phyloP scores from a whole-genome alignment of 257 asterid species.

The Gentiana straminea region DNA sequence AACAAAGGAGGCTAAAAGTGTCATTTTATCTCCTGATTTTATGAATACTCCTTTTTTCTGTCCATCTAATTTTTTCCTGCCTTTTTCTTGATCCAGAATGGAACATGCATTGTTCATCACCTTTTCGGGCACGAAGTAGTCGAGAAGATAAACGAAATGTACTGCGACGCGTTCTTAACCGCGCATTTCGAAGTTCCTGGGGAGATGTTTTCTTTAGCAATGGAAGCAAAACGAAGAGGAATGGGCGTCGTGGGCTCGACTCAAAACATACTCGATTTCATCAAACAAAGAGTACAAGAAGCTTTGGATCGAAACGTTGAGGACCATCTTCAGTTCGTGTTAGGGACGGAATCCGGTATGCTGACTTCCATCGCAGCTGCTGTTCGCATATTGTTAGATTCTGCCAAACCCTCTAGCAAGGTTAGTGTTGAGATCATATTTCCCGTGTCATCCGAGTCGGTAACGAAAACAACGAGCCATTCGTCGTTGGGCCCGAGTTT shows the following conservation, averaged over 20 bases:
- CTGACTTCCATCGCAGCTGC: slow-evolving; percentile 83
- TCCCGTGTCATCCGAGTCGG: slow-evolving; percentile 88
- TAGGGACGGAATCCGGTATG: slow-evolving; percentile 98
- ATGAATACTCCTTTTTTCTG: not conserved
- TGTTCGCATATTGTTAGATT: slow-evolving; percentile 48
- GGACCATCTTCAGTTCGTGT: slow-evolving; percentile 89
- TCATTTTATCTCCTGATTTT: not conserved
- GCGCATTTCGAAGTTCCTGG: slow-evolving; percentile 99
- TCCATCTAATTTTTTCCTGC: not conserved
- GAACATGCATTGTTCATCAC: slow-evolving; percentile 96
- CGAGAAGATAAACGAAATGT: slow-evolving; percentile 67
- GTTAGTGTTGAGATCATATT: slow-evolving; percentile 82
- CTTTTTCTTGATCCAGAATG: slow-evolving; percentile 43
- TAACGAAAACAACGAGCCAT: slow-evolving; percentile 39
- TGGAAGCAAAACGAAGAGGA: slow-evolving; percentile 89
- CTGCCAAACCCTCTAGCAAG: slow-evolving; percentile 35
- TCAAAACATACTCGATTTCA: slow-evolving; percentile 75
- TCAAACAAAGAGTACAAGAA: slow-evolving; percentile 63
- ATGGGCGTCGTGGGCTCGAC: slow-evolving; percentile 99
- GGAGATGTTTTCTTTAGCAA: slow-evolving; percentile 89
- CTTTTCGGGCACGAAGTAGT: slow-evolving; percentile 93
- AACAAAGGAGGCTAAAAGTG: not conserved
- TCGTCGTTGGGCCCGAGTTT: slow-evolving; percentile 19
- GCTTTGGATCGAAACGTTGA: slow-evolving; percentile 63
- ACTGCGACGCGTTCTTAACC: slow-evolving; percentile 82